phyloP scores from a whole-genome alignment of 495 filamentous ascomycete genomes.

The Sabuloglossum arenarium region DNA sequence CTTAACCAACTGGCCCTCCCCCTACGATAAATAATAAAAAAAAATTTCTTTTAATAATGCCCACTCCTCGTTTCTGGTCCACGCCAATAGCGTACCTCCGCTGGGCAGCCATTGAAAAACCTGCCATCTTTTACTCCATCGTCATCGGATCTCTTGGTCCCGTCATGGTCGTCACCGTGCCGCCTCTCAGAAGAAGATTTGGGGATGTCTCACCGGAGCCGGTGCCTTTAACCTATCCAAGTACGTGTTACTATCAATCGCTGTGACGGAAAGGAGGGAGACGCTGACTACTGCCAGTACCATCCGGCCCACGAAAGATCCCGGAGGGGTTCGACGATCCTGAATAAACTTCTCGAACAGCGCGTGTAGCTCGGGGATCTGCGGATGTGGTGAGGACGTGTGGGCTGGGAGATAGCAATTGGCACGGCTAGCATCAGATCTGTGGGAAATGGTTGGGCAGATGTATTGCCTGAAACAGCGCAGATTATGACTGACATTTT shows the following conservation, averaged over 20 bases:
- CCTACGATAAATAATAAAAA: neutral
- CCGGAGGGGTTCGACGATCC: conserved; percentile 58
- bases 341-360: neutral
- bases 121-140: conserved; percentile 71
- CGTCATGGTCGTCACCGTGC: conserved; percentile 38
- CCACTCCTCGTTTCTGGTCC: conserved; percentile 60
- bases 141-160: conserved; percentile 54
- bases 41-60: conserved; percentile 26
- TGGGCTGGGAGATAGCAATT: neutral
- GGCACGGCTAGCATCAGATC: neutral
- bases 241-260: conserved; percentile 31
- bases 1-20: neutral
- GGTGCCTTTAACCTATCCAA: conserved; percentile 77
- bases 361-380: neutral
- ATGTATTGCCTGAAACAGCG: neutral
- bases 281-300: conserved; percentile 31
- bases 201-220: conserved; percentile 48
- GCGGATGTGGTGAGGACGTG: neutral
- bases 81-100: conserved; percentile 61
- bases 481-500: neutral
- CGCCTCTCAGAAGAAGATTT: conserved; percentile 43
- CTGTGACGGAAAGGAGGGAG: neutral
- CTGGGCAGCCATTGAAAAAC: conserved; percentile 71
- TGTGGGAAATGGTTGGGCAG: neutral
- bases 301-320: conserved; percentile 46